These are phyloP conservation scores for Xylaria sp. DNA, from an alignment of 2,329 filamentous ascomycete species.

Conservation along the genomic window DNA sequence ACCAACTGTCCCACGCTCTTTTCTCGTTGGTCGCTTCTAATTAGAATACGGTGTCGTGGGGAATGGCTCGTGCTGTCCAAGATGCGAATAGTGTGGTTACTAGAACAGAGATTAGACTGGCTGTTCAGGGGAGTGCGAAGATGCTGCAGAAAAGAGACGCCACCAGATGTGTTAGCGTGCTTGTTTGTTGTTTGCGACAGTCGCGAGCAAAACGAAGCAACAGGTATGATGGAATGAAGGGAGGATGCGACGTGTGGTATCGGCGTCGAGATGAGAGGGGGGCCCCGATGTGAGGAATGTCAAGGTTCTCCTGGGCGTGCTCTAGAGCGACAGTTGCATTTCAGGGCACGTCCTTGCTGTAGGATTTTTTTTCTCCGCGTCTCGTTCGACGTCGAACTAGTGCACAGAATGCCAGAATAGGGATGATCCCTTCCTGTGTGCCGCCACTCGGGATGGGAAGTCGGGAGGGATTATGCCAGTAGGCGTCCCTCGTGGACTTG, in stretches of 20 bases:
- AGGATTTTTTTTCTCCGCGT: conserved; percentile 25
- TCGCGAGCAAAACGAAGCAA: conserved; percentile 22
- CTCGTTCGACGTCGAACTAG: conserved; percentile 16
- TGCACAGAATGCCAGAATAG: conserved; percentile 13
- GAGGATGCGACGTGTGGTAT: conserved; percentile 27
- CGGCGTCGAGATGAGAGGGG: conserved; percentile 30
- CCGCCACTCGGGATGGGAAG: conserved; percentile 14
- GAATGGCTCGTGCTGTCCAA: not conserved
- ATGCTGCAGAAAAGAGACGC: conserved; percentile 11
- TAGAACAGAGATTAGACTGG: conserved; percentile 5
- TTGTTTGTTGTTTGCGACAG: conserved; percentile 31
- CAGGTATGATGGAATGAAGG: conserved; percentile 38
- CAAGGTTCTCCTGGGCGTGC: conserved; percentile 27
- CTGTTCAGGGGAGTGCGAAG: conserved; percentile 2
- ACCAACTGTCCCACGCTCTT: not conserved
- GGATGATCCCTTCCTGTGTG: conserved; percentile 23
- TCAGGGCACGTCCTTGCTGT: conserved; percentile 28
- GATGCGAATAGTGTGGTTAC: not conserved
- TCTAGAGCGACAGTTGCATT: conserved; percentile 12
- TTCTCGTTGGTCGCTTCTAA: not conserved
- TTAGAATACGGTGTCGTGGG: conserved; percentile 6
- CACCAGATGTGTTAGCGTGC: conserved; percentile 28
- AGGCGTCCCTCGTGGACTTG: conserved; percentile 26
- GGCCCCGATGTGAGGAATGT: conserved; percentile 35
- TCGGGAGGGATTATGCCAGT: conserved; percentile 23